A percentile compares a stretch with the other conserved stretches of the same genome.
Conservation (phyloP, 768 basidiomycete genomes). For the Pleurotus pulmonarius region DNA sequence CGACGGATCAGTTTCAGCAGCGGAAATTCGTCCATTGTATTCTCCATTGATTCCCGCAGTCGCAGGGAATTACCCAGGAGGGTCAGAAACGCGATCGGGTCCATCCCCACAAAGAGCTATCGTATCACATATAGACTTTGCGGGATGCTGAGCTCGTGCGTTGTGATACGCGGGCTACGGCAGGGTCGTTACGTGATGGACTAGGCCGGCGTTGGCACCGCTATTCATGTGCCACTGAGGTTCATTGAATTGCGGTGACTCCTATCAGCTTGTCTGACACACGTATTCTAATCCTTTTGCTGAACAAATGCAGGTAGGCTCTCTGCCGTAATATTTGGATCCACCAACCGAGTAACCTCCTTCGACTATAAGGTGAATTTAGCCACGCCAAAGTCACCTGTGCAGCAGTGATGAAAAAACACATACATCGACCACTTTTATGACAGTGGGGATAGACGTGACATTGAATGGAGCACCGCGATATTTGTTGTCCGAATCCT, state of each 20-base stretch:
- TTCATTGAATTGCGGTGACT: neutral
- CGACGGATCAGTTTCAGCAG: too few species aligned
- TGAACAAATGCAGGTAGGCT: slow-evolving; percentile 27
- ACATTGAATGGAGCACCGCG: slow-evolving; percentile 64
- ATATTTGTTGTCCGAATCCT: slow-evolving; percentile 49
- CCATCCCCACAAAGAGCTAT: too few species aligned
- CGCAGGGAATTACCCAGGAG: too few species aligned
- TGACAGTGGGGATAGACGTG: slow-evolving; percentile 59
- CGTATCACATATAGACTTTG: too few species aligned
- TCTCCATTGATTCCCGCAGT: too few species aligned
- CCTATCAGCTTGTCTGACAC: neutral
- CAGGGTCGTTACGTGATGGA: too few species aligned
- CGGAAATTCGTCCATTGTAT: too few species aligned
- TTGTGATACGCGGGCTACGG: too few species aligned
- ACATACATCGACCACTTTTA: slow-evolving; percentile 56
- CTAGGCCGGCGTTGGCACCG: too few species aligned
- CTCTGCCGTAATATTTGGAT: slow-evolving; percentile 29
- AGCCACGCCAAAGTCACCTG: neutral
- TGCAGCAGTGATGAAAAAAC: neutral
- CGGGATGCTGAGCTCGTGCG: too few species aligned
- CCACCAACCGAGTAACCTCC: slow-evolving; percentile 39
- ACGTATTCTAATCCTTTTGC: neutral
- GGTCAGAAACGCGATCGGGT: too few species aligned
- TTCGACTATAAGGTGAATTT: slow-evolving; percentile 23
- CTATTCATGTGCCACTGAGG: neutral